phyloP scores from a whole-genome alignment of 2,329 filamentous ascomycete species.

The Alternaria atra region DNA sequence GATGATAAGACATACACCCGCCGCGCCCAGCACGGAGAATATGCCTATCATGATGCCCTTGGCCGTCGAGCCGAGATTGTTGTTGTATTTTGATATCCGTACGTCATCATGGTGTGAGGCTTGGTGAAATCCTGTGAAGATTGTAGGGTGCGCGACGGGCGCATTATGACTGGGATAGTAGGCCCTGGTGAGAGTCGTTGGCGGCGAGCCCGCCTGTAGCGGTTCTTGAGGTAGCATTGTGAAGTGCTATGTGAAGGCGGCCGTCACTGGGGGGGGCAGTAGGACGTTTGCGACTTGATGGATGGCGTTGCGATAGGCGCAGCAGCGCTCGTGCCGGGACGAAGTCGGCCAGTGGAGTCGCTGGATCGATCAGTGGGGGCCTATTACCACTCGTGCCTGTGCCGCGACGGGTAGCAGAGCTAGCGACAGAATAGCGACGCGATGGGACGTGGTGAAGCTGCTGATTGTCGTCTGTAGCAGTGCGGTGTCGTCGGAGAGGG shows the following conservation, averaged over 20 bases:
- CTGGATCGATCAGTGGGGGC: slow-evolving; percentile 30
- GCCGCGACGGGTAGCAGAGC: slow-evolving; percentile 17
- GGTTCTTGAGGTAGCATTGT: slow-evolving; percentile 47
- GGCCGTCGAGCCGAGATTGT: slow-evolving; percentile 62
- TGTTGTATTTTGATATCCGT: slow-evolving; percentile 36
- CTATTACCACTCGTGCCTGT: slow-evolving; percentile 32
- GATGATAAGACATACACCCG: slow-evolving; percentile 80
- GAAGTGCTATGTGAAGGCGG: slow-evolving; percentile 16
- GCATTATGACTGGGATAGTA: slow-evolving; percentile 36
- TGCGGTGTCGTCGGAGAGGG: slow-evolving; percentile 19
- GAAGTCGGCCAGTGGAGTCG: slow-evolving; percentile 21
- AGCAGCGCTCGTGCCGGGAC: slow-evolving; percentile 32
- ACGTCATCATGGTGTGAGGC: slow-evolving; percentile 34
- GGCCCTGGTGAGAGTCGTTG: slow-evolving; percentile 44
- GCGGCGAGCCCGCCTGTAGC: slow-evolving; percentile 37
- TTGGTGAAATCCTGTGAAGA: slow-evolving; percentile 19
- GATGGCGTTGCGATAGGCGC: slow-evolving; percentile 29
- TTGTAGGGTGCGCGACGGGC: slow-evolving; percentile 34
- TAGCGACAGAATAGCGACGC: slow-evolving; percentile 27
- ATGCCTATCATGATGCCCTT: slow-evolving; percentile 93
- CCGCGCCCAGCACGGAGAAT: slow-evolving; percentile 91
- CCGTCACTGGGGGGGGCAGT: slow-evolving; percentile 13
- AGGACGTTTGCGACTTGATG: slow-evolving; percentile 11
- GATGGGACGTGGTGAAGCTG: slow-evolving; percentile 14
- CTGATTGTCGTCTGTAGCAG: slow-evolving; percentile 11